These are phyloP conservation scores for Penicillium angulare DNA, from an alignment of 495 filamentous ascomycete species.

Conservation along the genomic window DNA sequence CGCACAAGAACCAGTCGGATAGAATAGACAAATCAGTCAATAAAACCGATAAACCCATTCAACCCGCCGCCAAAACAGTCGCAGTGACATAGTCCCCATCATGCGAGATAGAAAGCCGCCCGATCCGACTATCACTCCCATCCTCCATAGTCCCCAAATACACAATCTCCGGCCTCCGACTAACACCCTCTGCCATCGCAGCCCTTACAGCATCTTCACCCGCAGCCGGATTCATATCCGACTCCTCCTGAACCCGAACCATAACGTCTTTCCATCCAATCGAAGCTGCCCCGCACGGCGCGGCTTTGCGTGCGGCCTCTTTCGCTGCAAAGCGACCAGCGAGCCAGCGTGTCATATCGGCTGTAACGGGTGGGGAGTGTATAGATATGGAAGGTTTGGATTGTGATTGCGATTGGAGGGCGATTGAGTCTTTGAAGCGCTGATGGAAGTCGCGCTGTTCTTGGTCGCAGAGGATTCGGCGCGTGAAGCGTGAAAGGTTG, in stretches of 20 bases:
- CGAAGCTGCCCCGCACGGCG: conserved; percentile 37
- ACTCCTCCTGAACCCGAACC: conserved; percentile 29
- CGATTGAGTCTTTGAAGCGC: conserved; percentile 30
- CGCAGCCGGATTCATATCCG: neutral
- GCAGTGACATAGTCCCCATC: conserved; percentile 61
- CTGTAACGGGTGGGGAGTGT: conserved; percentile 15
- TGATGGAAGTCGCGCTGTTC: conserved; percentile 42
- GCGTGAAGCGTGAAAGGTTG: conserved; percentile 49
- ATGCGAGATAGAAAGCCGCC: conserved; percentile 54
- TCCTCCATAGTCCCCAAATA: conserved; percentile 28
- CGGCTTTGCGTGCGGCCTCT: conserved; percentile 49
- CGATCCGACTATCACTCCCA: conserved; percentile 26
- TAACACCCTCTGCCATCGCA: conserved; percentile 11
- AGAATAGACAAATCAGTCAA: too few relatives aligned
- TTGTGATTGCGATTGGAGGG: conserved; percentile 7
- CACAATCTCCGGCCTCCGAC: conserved; percentile 40
- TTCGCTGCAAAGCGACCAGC: conserved; percentile 50
- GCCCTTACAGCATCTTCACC: neutral
- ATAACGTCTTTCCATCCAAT: conserved; percentile 42
- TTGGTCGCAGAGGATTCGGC: conserved; percentile 47
- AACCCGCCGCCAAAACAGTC: conserved; percentile 45
- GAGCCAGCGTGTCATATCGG: conserved; percentile 47
- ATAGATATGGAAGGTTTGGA: neutral
- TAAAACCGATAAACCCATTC: conserved; percentile 3
- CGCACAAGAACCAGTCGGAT: too few relatives aligned